These are phyloP conservation scores for Babesia bovis DNA, from an alignment of 169 alveolate genomes.

Conservation along the genomic window DNA sequence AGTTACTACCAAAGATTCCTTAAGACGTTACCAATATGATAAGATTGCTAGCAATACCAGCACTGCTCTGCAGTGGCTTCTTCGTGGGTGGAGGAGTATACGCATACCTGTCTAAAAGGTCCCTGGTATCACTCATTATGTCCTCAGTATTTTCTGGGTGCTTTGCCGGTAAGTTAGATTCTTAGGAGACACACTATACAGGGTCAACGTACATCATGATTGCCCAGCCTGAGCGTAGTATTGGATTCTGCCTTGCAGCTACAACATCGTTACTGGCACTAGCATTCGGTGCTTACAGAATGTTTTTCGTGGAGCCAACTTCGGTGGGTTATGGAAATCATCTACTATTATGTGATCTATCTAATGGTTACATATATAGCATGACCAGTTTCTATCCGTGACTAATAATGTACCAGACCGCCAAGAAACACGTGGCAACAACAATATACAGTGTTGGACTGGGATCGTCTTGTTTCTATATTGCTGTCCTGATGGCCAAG, in stretches of 20 bases:
- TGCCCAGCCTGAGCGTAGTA: not conserved
- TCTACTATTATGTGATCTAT: not conserved
- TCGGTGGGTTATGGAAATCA: not conserved
- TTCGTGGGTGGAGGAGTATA: conserved; percentile 15
- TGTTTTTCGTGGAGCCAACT: not conserved
- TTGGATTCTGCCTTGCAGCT: conserved; percentile 26
- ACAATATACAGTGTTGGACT: conserved; percentile 21
- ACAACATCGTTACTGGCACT: conserved; percentile 14
- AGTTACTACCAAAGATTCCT: too few species aligned
- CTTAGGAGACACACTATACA: not conserved
- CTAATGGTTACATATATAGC: not conserved
- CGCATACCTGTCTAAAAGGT: conserved; percentile 12
- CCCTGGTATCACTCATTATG: not conserved
- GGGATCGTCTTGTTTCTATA: conserved; percentile 6
- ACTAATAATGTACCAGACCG: not conserved
- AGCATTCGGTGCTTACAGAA: conserved; percentile 3
- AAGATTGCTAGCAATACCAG: conserved; percentile 3
- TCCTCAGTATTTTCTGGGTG: conserved; percentile 3
- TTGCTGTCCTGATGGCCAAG: not conserved
- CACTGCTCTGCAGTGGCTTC: conserved; percentile 17
- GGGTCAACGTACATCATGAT: not conserved
- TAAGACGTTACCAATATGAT: conserved; percentile 4
- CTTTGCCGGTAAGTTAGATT: conserved; percentile 5
- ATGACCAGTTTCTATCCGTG: not conserved
- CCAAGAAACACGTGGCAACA: not conserved